These are phyloP conservation scores for Ailanthus altissimus DNA, from an alignment of 345 rosid species.

Conservation along the genomic window DNA sequence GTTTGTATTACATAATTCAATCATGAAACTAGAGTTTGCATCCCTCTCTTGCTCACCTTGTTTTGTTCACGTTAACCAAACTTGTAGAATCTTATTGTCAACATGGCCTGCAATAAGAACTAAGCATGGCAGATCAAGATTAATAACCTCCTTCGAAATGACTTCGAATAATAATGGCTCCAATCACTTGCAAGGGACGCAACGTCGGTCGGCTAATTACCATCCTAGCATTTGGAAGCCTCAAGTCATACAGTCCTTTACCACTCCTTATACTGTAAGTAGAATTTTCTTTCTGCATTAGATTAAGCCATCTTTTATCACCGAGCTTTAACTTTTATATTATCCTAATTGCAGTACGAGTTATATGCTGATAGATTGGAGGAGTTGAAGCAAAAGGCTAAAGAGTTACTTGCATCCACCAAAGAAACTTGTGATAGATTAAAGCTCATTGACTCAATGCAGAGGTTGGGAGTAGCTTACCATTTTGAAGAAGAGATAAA, in stretches of 20 bases:
- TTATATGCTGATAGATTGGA: not conserved
- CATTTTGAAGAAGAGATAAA: constrained; percentile 22
- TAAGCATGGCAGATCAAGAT: too few species aligned
- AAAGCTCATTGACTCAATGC: constrained; percentile 15
- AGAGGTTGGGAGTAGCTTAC: constrained; percentile 22
- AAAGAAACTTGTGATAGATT: not conserved
- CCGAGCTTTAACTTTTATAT: too few species aligned
- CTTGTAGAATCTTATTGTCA: not conserved
- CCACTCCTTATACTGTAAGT: not conserved
- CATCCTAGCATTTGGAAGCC: constrained; percentile 23
- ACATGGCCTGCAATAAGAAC: not conserved
- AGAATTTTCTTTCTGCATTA: not conserved
- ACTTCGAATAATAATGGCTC: not conserved
- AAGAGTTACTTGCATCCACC: constrained; percentile 4
- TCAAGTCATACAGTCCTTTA: constrained; percentile 11
- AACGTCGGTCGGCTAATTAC: constrained; percentile 13
- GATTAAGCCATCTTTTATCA: not conserved
- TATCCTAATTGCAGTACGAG: constrained; percentile 10
- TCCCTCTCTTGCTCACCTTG: not conserved
- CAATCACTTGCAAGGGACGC: not conserved
- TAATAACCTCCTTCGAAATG: too few species aligned
- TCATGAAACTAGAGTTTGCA: not conserved
- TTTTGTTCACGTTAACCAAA: not conserved
- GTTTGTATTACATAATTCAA: too few species aligned
- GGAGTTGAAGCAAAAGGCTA: constrained; percentile 14